These are phyloP conservation scores for Avena insularis DNA, from an alignment of 176 grass and related monocot species.

Conservation along the genomic window DNA sequence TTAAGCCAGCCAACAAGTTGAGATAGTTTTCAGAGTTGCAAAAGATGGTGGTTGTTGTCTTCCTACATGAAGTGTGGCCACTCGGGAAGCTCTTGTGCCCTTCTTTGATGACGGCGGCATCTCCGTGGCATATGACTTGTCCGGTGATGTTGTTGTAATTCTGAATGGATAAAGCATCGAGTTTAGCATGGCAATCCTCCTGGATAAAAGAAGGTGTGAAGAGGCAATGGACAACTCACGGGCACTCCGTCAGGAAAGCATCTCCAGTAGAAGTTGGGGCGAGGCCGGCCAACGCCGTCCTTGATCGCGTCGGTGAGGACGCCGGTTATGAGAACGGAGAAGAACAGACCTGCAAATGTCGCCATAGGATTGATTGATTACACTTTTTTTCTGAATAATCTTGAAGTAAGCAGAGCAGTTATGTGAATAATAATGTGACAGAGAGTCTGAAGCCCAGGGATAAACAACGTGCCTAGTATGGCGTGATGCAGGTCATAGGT, in stretches of 20 bases:
- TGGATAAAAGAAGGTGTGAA: background rate
- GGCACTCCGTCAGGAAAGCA: constrained; percentile 52
- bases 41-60: too few species aligned
- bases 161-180: background rate
- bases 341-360: constrained; percentile 33
- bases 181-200: background rate
- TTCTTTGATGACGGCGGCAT: constrained; percentile 36
- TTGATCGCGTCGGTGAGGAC: constrained; percentile 59
- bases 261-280: constrained; percentile 55
- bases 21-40: too few species aligned
- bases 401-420: too few species aligned
- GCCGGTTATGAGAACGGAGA: constrained; percentile 47
- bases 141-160: constrained; percentile 26
- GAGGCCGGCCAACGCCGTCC: constrained; percentile 54
- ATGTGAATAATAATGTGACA: too few species aligned
- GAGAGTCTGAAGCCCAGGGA: too few species aligned
- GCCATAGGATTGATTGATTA: too few species aligned
- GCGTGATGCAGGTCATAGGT: constrained; percentile 62
- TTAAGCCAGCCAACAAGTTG: background rate
- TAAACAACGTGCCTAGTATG: constrained; percentile 46
- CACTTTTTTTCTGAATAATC: background rate
- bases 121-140: constrained; percentile 40
- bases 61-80: constrained; percentile 43
- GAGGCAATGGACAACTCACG: constrained; percentile 8
- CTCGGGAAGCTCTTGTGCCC: constrained; percentile 56